Evolutionary conservation across 2,329 filamentous ascomycete genomes (phyloP), one percentile per base, ranked within the genome.

Genomic region (Bipolaris gigantea): DNA sequence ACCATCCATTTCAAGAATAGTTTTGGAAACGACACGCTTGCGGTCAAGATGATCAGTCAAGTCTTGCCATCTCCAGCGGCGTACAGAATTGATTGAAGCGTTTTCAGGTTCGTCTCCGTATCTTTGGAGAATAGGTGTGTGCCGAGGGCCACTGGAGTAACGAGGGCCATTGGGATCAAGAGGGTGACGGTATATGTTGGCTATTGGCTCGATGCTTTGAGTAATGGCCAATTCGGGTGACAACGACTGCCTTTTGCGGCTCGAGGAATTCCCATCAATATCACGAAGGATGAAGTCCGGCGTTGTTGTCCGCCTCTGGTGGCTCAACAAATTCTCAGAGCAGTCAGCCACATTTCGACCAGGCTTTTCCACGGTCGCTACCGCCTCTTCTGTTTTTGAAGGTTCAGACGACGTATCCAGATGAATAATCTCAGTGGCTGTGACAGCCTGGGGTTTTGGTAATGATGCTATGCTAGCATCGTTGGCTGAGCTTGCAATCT

Each of bases 1-100:
- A 2, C 39, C n/a, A 9, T 19, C 47, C 55, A 77, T 65, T 10
- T 74, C 67, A 7, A 61, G 53, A 1, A 82, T 61, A 2, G 76
- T 57, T 47, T 79, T 78, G 44, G 80, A 75, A 19, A 82, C 57
- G 1, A 80, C 63, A 5, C 78, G 73, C 35, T 76, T 74, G 10
- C 78, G 69, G 56, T 83, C 79, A 8, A 56, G 39, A 2, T 69
- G 64, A 8, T 71, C 66, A 34, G 74, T 61, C 4, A 83, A 64
- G 1, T 71, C 50, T 3, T 57, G 48, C 69, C 73, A 78, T 4
- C 55, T 50, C 67, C 77, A 74, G n/a, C 55, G 48, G 10, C 57
- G 55, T 15, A 72, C 60, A 11, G 64, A 62, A 2, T 49, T 32
- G 5, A 71, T 62, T 0, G 69, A 73, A 1, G 69, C 63, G n/a